Evolutionary conservation across 495 filamentous ascomycete species (phyloP).

Genomic region (Neurospora sp.): DNA sequence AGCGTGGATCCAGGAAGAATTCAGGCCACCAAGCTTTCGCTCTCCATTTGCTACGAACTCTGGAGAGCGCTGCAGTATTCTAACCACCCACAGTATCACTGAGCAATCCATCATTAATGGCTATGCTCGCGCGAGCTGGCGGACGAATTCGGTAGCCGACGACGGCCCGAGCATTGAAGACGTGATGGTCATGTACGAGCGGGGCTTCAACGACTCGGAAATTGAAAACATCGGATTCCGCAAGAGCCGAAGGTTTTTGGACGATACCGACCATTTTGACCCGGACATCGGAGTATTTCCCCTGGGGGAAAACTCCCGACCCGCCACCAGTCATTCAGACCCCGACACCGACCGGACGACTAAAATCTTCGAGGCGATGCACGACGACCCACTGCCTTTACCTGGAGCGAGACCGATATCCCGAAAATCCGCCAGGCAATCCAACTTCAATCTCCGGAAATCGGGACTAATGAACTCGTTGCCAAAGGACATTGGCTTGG

Average conservation of each 20-base stretch:
- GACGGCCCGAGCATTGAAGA: slow-evolving; percentile 81
- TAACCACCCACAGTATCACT: slow-evolving; percentile 67
- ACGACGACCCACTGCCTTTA: slow-evolving; percentile 24
- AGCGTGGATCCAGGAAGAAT: neutral
- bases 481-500: slow-evolving; percentile 20
- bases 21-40: neutral
- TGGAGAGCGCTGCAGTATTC: slow-evolving; percentile 63
- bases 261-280: slow-evolving; percentile 26
- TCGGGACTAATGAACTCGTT: slow-evolving; percentile 23
- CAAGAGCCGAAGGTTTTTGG: slow-evolving; percentile 19
- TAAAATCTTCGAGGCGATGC: slow-evolving; percentile 35
- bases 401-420: slow-evolving; percentile 16
- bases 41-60: slow-evolving; percentile 1
- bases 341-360: slow-evolving; percentile 14
- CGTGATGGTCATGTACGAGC: slow-evolving; percentile 86
- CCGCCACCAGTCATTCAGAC: slow-evolving; percentile 23
- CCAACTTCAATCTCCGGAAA: slow-evolving; percentile 27
- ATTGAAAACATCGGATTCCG: slow-evolving; percentile 24
- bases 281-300: slow-evolving; percentile 12
- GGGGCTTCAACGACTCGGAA: slow-evolving; percentile 60
- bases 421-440: slow-evolving; percentile 24
- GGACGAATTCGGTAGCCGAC: slow-evolving; percentile 47
- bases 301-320: slow-evolving; percentile 13
- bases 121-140: slow-evolving; percentile 38
- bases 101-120: slow-evolving; percentile 38